Base-by-base conservation (phyloP, 345 rosid genomes). In the Gossypium herbaceum region DNA sequence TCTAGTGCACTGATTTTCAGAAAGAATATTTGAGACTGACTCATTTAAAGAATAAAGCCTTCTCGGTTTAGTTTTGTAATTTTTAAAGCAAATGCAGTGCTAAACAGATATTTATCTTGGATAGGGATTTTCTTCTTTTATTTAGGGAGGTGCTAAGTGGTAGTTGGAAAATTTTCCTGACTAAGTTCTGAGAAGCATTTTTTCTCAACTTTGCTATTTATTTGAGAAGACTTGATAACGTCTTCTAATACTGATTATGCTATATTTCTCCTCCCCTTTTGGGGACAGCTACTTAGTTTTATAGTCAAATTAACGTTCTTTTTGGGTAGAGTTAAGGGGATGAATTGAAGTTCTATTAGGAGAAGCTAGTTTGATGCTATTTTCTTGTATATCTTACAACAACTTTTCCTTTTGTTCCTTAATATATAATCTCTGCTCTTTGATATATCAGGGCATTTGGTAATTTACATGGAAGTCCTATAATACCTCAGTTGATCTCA, bases 401-500 rank as follows among this genome's bases (percentile, higher is more conserved):
- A 69, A 24, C 22, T 71, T n/a, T 39, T 71, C 47, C 10, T 27
- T 54, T 71, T 63, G 9, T 24, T 22, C 71, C 25, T n/a, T 41
- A 43, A 65, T 67, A 13, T 22, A 52, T 52, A 29, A 54, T 10
- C 44, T 52, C 1, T 19, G 12, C 55, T 74, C 25, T 68, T 60
- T 67, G 73, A 71, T 66, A 17, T 79, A 58, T 70, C 83, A 94
- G 97, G 84, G 86, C 91, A 58, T 89, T 72, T 81, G 86, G 84
- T 79, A 79, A 80, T 76, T 79, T 92, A 45, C 50, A 75, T 8
- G 89, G 87, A 84, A 87, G 82, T 80, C 80, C 86, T 69, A 77
- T 84, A 75, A 75, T 86, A 79, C 79, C 81, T 70, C 88, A 80
- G 80, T 75, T 91, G 82, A 81, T 90, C 75, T 90, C 95, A 56